Evolutionary conservation across 257 asterid genomes (phyloP), one percentile per base, ranked within the genome.

Genomic region (Handroanthus guayacan): DNA sequence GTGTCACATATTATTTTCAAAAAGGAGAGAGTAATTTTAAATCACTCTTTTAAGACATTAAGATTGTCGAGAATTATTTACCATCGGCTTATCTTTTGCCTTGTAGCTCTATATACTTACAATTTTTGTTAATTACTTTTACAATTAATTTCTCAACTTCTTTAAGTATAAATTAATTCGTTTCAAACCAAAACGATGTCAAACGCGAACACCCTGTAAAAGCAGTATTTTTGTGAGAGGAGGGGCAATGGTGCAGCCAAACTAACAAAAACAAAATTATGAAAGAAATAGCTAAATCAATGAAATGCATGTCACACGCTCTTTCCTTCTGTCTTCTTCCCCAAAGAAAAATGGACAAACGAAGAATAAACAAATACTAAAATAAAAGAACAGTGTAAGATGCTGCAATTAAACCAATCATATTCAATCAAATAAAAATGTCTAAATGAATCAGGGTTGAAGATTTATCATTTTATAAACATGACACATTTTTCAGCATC

Each of bases 391-490:
- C n/a, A 60, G 18, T 16, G 48, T 14, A 66, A 65, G 62, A 36
- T 61, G 31, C 62, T 61, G 31, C 62, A 52, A 39, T 12, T 55
- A 61, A 44, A 71, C 16, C 72, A 45, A 45, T 16, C 36, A 37
- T 25, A 25, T 47, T 62, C 79, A 47, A 71, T 80, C 71, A 63
- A 68, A 56, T 6, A 54, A 14, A 73, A 62, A 55, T 72, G 76
- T 31, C 44, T 11, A 71, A 51, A 74, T 20, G 68, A 70, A 76
- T 57, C 17, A 41, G 66, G 79, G 73, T 60, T 48, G 75, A 74
- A 67, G 51, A 39, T 31, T 41, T 52, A 47, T n/a, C 37, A 14
- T 74, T 16, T 31, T 66, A 34, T 57, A 72, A 58, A 11, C 25
- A 58, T 44, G 62, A 72, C 51, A 73, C 73, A 76, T 61, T 36